phyloP scores from a whole-genome alignment of 257 asterid species.

The Fraxinus cuspidata region DNA sequence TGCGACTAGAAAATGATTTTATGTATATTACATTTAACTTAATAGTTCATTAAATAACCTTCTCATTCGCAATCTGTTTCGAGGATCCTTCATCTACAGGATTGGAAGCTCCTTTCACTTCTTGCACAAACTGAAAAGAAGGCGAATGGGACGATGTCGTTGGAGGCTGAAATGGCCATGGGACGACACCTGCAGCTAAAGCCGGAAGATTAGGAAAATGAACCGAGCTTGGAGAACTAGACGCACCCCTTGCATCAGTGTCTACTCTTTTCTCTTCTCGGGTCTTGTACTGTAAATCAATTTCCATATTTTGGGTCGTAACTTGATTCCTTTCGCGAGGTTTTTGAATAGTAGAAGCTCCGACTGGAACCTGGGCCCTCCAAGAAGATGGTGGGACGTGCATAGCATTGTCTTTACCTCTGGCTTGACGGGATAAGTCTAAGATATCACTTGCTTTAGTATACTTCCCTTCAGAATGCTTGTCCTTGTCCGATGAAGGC shows the following conservation, averaged over 20 bases:
- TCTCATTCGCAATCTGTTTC: constrained; percentile 39
- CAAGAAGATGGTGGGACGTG: constrained; percentile 48
- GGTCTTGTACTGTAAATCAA: constrained; percentile 43
- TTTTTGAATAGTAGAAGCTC: constrained; percentile 35
- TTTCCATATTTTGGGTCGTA: constrained; percentile 57
- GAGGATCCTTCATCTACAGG: constrained; percentile 38
- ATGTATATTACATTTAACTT: too few species aligned
- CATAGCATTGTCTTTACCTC: constrained; percentile 49
- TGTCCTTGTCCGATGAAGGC: constrained; percentile 48
- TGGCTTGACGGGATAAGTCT: constrained; percentile 33
- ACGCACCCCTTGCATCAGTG: constrained; percentile 32
- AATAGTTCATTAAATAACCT: constrained; percentile 21
- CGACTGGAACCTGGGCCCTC: constrained; percentile 49
- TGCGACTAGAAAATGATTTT: too few species aligned
- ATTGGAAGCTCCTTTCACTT: constrained; percentile 29
- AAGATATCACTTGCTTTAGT: constrained; percentile 39
- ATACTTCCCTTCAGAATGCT: constrained; percentile 40
- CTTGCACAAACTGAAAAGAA: constrained; percentile 34
- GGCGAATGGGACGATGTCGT: constrained; percentile 27
- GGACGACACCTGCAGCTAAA: constrained; percentile 45
- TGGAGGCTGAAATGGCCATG: constrained; percentile 58
- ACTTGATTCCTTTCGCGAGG: constrained; percentile 38
- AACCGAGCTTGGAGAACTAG: constrained; percentile 36
- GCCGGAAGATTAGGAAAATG: constrained; percentile 49
- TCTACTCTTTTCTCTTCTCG: constrained; percentile 44